These are phyloP conservation scores for Physcomitrium patens DNA, from an alignment of 225 moss, liverwort and hornwort genomes.

Conservation along the genomic window DNA sequence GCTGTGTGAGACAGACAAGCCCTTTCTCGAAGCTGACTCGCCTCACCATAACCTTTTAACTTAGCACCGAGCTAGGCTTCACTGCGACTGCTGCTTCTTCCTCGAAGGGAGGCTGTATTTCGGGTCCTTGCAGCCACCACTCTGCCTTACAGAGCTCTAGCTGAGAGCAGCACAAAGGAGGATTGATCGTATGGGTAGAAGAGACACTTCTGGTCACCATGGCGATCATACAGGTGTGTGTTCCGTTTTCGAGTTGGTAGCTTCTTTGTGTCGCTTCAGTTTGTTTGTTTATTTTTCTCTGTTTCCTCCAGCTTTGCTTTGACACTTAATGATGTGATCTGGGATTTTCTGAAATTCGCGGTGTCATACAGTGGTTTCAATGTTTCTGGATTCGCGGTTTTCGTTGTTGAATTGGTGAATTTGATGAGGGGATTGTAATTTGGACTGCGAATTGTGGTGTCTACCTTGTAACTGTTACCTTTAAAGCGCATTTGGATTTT, in stretches of 20 bases:
- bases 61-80: neutral
- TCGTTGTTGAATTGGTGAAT: conserved; percentile 12
- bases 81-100: conserved; percentile 11
- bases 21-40: neutral
- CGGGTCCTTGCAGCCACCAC: neutral
- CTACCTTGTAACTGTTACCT: conserved; percentile 19
- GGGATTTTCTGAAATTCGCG: conserved; percentile 14
- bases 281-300: conserved; percentile 1
- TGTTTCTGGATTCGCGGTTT: neutral
- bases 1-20: neutral
- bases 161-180: too few relatives aligned
- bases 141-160: neutral
- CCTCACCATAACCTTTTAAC: neutral
- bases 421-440: conserved; percentile 16
- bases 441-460: neutral
- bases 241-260: neutral
- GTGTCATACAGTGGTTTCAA: neutral
- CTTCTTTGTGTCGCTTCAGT: conserved; percentile 1
- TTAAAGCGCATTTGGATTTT: neutral
- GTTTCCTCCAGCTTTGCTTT: conserved; percentile 16
- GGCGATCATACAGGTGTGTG: conserved; percentile 57
- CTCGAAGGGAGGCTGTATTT: neutral
- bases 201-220: conserved; percentile 26
- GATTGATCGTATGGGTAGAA: conserved; percentile 24
- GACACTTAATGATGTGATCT: neutral